phyloP scores from a whole-genome alignment of 805 yeast genomes.

The Middelhovenomyces tepae region DNA sequence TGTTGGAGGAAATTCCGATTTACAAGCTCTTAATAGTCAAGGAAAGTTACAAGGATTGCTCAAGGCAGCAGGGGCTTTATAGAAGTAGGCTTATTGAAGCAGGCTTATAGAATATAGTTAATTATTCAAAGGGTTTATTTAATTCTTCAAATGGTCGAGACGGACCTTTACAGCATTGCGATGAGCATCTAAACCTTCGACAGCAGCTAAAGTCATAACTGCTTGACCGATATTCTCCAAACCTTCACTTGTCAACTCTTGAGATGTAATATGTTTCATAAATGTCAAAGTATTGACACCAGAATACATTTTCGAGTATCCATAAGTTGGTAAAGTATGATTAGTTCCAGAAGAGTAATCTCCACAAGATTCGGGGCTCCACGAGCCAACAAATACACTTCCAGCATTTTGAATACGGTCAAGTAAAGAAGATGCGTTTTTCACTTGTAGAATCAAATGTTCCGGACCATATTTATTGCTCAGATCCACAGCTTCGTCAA shows the following conservation, averaged over 20 bases:
- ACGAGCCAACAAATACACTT: constrained; percentile 90
- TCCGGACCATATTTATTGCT: constrained; percentile 95
- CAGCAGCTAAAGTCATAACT: constrained; percentile 89
- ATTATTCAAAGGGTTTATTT: no score
- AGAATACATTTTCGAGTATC: constrained; percentile 94
- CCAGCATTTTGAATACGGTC: constrained; percentile 84
- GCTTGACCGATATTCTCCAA: constrained; percentile 87
- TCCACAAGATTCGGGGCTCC: constrained; percentile 97
- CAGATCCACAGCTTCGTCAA: constrained; percentile 76
- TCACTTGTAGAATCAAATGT: constrained; percentile 87
- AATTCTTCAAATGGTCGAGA: constrained; percentile 59
- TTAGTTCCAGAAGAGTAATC: constrained; percentile 97
- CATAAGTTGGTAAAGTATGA: constrained; percentile 97
- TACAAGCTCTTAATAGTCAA: constrained; percentile 55
- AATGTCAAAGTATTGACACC: constrained; percentile 96
- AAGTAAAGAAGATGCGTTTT: constrained; percentile 66
- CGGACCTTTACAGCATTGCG: constrained; percentile 94
- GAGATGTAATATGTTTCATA: constrained; percentile 92
- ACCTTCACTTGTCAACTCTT: constrained; percentile 80
- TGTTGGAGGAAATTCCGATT: constrained; percentile 89
- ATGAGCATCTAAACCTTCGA: constrained; percentile 96
- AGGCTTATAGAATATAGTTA: no score
- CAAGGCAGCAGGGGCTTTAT: constrained; percentile 12
- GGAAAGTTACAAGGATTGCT: constrained; percentile 45
- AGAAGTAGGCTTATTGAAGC: no score